Evolutionary conservation across 169 alveolate genomes (phyloP).

Genomic region (Plasmodium vivax): DNA sequence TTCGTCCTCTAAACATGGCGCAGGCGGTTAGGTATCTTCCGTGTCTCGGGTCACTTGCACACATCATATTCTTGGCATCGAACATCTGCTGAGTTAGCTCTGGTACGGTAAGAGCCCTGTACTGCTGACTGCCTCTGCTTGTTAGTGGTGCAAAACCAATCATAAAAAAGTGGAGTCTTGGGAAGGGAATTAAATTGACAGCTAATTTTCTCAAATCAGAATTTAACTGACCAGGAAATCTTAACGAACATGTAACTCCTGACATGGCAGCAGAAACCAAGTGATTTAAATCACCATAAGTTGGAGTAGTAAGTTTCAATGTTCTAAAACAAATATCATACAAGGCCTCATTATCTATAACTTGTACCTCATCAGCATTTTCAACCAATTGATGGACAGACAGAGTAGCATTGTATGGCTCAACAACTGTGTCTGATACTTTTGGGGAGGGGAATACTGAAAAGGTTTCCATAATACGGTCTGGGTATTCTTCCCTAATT

Average conservation of each 20-base stretch:
- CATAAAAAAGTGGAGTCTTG: constrained; percentile 98
- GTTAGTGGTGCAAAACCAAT: constrained; percentile 99
- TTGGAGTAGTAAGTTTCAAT: constrained; percentile 97
- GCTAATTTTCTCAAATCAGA: constrained; percentile 96
- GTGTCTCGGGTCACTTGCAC: constrained; percentile 99
- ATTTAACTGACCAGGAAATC: constrained; percentile 98
- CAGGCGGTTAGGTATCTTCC: constrained; percentile 99
- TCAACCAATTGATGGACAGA: constrained; percentile 98
- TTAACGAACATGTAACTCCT: constrained; percentile 97
- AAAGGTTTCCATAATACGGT: constrained; percentile 98
- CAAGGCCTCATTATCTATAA: constrained; percentile 98
- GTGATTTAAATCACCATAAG: constrained; percentile 98
- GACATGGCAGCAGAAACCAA: constrained; percentile 98
- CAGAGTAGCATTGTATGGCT: constrained; percentile 98
- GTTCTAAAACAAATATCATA: constrained; percentile 99
- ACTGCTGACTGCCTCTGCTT: constrained; percentile 98
- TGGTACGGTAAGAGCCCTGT: constrained; percentile 98
- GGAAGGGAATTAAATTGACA: constrained; percentile 98
- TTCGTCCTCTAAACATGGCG: constrained; percentile 99
- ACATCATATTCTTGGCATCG: constrained; percentile 99
- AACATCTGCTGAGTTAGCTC: constrained; percentile 99
- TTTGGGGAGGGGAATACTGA: constrained; percentile 99
- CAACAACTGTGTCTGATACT: constrained; percentile 99
- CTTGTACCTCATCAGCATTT: constrained; percentile 98
- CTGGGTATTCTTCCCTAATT: constrained; percentile 98